phyloP scores from a whole-genome alignment of 1,284 basidiomycete species.

The Ustilago sp. region DNA sequence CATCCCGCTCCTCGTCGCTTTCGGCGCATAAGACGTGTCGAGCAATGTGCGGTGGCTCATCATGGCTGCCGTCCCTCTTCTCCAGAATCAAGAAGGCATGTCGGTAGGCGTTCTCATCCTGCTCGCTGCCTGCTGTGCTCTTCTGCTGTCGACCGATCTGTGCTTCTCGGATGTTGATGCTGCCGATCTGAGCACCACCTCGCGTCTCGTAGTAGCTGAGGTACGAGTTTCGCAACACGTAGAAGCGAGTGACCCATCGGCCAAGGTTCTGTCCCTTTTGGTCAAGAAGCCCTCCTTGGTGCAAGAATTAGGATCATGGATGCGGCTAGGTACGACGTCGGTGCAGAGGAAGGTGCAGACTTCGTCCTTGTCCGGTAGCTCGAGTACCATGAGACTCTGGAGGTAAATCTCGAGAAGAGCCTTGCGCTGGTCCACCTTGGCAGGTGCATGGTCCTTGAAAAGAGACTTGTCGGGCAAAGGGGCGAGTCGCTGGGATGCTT shows the following conservation, averaged over 20 bases:
- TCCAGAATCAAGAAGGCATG: slow-evolving; percentile 98
- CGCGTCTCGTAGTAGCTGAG: slow-evolving; percentile 90
- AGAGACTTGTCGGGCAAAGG: slow-evolving; percentile 88
- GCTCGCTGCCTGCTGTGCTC: slow-evolving; percentile 70
- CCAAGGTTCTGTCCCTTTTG: slow-evolving; percentile 97
- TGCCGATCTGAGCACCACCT: slow-evolving; percentile 88
- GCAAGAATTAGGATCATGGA: slow-evolving; percentile 70
- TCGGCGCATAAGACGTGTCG: slow-evolving; percentile 95
- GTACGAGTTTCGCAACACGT: slow-evolving; percentile 82
- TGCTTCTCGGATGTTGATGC: slow-evolving; percentile 84
- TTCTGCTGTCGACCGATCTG: slow-evolving; percentile 82
- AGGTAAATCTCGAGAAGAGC: slow-evolving; percentile 86
- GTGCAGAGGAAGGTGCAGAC: slow-evolving; percentile 91
- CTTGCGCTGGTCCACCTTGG: slow-evolving; percentile 84
- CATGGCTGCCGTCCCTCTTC: slow-evolving; percentile 73
- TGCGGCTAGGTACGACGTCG: slow-evolving; percentile 79
- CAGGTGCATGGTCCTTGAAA: slow-evolving; percentile 96
- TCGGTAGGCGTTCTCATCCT: slow-evolving; percentile 88
- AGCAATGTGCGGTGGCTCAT: slow-evolving; percentile 74
- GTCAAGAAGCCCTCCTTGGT: slow-evolving; percentile 96
- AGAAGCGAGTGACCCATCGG: slow-evolving; percentile 81
- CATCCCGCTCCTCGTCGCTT: slow-evolving; percentile 90
- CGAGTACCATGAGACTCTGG: slow-evolving; percentile 80
- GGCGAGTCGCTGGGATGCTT: slow-evolving; percentile 79
- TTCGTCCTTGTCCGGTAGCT: slow-evolving; percentile 88